Evolutionary conservation across 2,329 filamentous ascomycete species (phyloP), one percentile per base, ranked within the genome.

Genomic region (Xylariaceae sp.): DNA sequence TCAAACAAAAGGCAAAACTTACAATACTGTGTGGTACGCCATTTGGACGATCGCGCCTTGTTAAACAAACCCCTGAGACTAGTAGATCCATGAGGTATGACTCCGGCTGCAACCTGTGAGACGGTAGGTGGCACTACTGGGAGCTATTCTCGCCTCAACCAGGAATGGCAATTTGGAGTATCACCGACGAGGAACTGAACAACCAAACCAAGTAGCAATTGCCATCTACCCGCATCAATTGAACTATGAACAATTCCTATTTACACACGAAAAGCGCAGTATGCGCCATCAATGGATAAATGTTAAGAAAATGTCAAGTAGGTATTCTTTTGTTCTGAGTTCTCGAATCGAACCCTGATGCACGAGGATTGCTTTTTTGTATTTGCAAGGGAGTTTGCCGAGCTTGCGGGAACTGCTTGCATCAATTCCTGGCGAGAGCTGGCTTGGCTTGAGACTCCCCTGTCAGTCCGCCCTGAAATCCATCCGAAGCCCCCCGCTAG

Each of bases 101-200:
- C 60, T 61, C 56, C 27, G 24, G 15, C 30, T 50, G 37, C 57
- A 36, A 18, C 18, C 24, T 30, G 24, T 46, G 50, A 60, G 53
- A 56, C 53, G 52, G 48, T 45, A 55, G 33, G 55, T 59, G 26
- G 49, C 48, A 57, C 50, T 57, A 62, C 53, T 62, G 58, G 51
- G 55, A 55, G 58, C 51, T 52, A 59, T 57, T 58, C 32, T 58
- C 49, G 35, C 49, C 41, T 58, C 55, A 58, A 23, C 48, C 41
- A 15, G 50, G 39, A 50, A 54, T 42, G 45, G 20, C 45, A 29
- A 49, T 50, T 26, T 26, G 35, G 40, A 57, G 16, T 46, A 26
- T 49, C 47, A 29, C 41, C 41, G 45, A 51, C 26, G 24, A 39
- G 13, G 21, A 29, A 30, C 15, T 16, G 35, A 26, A 18, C 16